Evolutionary conservation across 257 asterid genomes (phyloP), one percentile per base, ranked within the genome.

Genomic region (Primulina eburnea): DNA sequence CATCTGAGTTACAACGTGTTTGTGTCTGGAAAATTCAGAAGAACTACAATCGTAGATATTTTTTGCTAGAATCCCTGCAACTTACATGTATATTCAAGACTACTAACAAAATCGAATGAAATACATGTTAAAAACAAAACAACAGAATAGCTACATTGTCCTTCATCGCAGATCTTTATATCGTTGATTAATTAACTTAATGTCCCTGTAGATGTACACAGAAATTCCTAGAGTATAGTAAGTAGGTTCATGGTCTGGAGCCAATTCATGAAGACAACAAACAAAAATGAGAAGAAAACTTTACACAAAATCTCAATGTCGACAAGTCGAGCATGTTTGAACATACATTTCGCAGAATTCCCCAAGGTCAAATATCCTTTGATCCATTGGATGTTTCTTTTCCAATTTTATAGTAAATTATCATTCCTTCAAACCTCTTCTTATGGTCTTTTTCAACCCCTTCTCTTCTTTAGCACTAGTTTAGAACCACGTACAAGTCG

Each of bases 241-340:
- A 6, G 56, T 34, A 0, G 9, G 63, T 71, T 63, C 60, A 40
- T 33, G 5, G 57, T 5, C 40, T 10, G 35, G 32, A 52, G 66
- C 65, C 69, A 77, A 77, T 62, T 70, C 37, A 53, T 32, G 65
- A 62, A 64, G 47, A 3, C 33, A 11, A 34, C 29, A 37, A 63
- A 24, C 55, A 61, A 67, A 18, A 17, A 10, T 3, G 43, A 34
- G 67, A 29, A 10, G 65, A 62, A 32, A 74, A 38, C 60, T 52
- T 33, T 68, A 43, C n/a, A 72, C 72, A 57, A 55, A 47, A 65
- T 53, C 47, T 37, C 9, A 68, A 38, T 26, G 10, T 10, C 16
- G 55, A 52, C 60, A 50, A 29, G 52, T 62, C 20, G 20, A 21
- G 68, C 34, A 50, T 11, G 47, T 59, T 71, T 56, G 62, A 21